A percentile compares a stretch with the other conserved stretches of the same genome.
phyloP scores from a whole-genome alignment of 306 rosid species.

The Coriaria nepalensis region DNA sequence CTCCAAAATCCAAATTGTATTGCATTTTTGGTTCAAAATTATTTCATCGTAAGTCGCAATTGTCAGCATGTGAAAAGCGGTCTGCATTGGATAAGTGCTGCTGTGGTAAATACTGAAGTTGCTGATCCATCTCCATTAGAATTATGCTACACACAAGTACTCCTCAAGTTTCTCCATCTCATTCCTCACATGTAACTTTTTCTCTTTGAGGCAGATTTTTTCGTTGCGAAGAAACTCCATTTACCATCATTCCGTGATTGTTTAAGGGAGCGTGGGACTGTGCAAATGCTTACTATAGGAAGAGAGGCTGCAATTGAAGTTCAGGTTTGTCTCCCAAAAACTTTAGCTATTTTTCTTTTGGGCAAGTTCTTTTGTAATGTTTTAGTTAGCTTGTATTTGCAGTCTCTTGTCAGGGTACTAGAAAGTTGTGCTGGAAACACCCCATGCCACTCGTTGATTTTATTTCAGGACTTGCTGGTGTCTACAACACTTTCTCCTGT shows the following conservation, averaged over 20 bases:
- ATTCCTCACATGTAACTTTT: slow-evolving; percentile 38
- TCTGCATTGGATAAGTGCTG: slow-evolving; percentile 84
- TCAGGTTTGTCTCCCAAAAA: slow-evolving; percentile 51
- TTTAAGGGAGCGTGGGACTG: slow-evolving; percentile 89
- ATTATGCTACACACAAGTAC: slow-evolving; percentile 49
- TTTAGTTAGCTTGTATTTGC: slow-evolving; percentile 15
- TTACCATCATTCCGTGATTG: slow-evolving; percentile 81
- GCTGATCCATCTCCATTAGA: slow-evolving; percentile 58
- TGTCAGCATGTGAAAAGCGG: slow-evolving; percentile 89
- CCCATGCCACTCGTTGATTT: slow-evolving; percentile 68
- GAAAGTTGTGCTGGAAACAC: slow-evolving; percentile 70
- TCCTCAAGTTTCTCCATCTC: slow-evolving; percentile 68
- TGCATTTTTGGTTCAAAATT: slow-evolving; percentile 33
- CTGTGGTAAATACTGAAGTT: slow-evolving; percentile 94
- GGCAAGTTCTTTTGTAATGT: slow-evolving; percentile 12
- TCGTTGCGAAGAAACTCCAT: slow-evolving; percentile 65
- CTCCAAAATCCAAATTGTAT: slow-evolving; percentile 19
- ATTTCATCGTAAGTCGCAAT: slow-evolving; percentile 88
- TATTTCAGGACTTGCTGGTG: slow-evolving; percentile 91
- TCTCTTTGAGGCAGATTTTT: slow-evolving; percentile 90
- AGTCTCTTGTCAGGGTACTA: slow-evolving; percentile 76
- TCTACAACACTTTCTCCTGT: slow-evolving; percentile 91
- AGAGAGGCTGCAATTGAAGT: slow-evolving; percentile 97
- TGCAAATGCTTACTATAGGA: slow-evolving; percentile 79
- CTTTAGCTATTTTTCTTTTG: neutral